Evolutionary conservation across 352 stramenopile species (phyloP), one percentile per base, ranked within the genome.

Genomic region (Blastocystis sp.): DNA sequence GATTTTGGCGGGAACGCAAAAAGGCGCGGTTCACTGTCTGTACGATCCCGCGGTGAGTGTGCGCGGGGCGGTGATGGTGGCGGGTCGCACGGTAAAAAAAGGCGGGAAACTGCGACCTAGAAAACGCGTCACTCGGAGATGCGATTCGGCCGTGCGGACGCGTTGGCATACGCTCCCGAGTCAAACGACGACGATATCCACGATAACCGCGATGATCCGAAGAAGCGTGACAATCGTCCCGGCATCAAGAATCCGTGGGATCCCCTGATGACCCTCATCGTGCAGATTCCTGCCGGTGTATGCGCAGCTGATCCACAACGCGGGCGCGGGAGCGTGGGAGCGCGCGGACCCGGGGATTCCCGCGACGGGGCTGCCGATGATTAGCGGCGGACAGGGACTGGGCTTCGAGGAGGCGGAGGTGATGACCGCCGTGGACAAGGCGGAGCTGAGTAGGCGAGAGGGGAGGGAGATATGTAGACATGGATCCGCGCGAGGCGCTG

Each of bases 401-500:
- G 44, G 42, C 24, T 61, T 61, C 21, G 65, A 78, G 11, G 65
- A 78, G 32, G 44, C 44, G 0, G 44, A 78, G 49, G 65, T 61
- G 8, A 24, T 78, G 65, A 42, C 42, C 16, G 24, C 3, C 4
- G 44, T 78, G 0, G 48, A 78, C 21, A 36, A 42, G 32, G 32
- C 29, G 42, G 65, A 78, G 9, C 29, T 78, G 65, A 78, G 65
- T 78, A 61, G 42, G 8, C 27, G 24, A 40, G 21, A 16, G 42
- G 36, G 29, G 14, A 24, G 11, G 42, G 49, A 32, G 3, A 34
- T 32, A 14, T 3, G 42, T 69, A 84, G 73, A 69, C 32, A 73
- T 73, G 59, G 48, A 84, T 27, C 73, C 73, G 24, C 73, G 73
- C 6, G 73, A 84, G 24, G 73, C 73, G 1, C 59, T 84, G 40